Base-by-base conservation (phyloP, 495 filamentous ascomycete species). In the Symbiotaphrina buchneri region DNA sequence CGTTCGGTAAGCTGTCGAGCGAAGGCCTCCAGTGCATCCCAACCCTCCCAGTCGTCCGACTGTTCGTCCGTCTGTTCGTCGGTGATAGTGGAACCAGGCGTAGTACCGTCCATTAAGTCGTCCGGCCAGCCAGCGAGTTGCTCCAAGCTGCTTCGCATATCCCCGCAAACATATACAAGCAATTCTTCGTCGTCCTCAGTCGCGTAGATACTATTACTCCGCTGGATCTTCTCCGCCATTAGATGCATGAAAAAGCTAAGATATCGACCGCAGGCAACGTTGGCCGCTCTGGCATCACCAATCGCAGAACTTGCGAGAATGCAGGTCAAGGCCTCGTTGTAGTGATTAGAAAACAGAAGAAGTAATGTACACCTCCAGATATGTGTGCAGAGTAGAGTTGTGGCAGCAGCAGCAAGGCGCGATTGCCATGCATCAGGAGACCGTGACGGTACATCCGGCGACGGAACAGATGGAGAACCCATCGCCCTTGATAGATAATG, bases 281-380 rank as follows among this genome's bases (percentile, higher is more conserved):
- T 83, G 4, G 78, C 59, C 10, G 71, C 64, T 18, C 83, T 68
- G 18, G 65, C 54, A 25, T 72, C 61, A 13, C 69, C 69, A 30
- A 94, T 67, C 14, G 64, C 56, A 5, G 69, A 61, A 15, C 70
- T 70, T 10, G 71, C 68, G 26, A 75, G 68, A 7, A 84, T 61
- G 41, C 82, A 90, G 3, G 59, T 61, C 5, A 74, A 43, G 1
- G 87, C 84, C 0, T 68, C 56, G 4, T 68, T 62, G 46, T 71
- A 85, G 27, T 76, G 68, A 28, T 70, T 63, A 0, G 67, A 67
- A 33, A 85, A 70, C 14, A 80, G 63, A 6, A 93, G 57, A 37
- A 94, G 68, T 1, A 97, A 58, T 5, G 73, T 65, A 42, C 78
- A 92, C 19, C 90, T 78, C 74, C 85, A 95, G 32, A 92, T 58